Percentiles rank a stretch among this genome's conserved stretches.
Conservation (phyloP, 2,329 filamentous ascomycete genomes). For the Botrytis sinoallii region DNA sequence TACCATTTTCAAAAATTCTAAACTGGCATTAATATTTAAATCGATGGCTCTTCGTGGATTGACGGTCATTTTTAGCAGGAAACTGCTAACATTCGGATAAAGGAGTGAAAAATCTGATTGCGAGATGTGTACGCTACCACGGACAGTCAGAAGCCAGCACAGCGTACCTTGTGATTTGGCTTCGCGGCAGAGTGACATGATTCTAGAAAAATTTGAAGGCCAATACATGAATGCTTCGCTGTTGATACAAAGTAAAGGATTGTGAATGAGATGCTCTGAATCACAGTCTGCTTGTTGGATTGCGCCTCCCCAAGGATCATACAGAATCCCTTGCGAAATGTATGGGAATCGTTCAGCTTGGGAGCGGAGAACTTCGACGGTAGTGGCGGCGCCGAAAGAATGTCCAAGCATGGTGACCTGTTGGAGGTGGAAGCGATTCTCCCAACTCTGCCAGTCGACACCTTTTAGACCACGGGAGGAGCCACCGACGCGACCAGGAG, state of each 20-base stretch:
- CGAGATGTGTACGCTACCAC: constrained; percentile 62
- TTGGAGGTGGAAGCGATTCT: constrained; percentile 51
- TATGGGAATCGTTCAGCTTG: constrained; percentile 50
- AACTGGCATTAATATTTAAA: constrained; percentile 58
- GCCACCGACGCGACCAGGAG: constrained; percentile 51
- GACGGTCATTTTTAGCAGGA: constrained; percentile 61
- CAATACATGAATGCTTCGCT: constrained; percentile 70
- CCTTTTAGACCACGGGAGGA: constrained; percentile 57
- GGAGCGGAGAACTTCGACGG: constrained; percentile 57
- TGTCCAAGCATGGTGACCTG: constrained; percentile 63
- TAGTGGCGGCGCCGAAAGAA: constrained; percentile 64
- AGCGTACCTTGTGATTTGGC: constrained; percentile 46
- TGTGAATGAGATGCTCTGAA: constrained; percentile 44
- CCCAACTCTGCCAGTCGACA: constrained; percentile 55
- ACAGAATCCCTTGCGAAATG: constrained; percentile 61
- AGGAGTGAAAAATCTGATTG: constrained; percentile 66
- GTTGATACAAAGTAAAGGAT: constrained; percentile 61
- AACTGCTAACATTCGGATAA: constrained; percentile 56
- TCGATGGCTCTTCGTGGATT: constrained; percentile 60
- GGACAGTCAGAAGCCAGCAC: constrained; percentile 51
- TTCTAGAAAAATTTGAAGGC: constrained; percentile 59
- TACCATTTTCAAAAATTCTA: constrained; percentile 59
- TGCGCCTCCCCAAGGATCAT: constrained; percentile 61
- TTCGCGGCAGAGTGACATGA: constrained; percentile 56
- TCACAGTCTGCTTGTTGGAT: constrained; percentile 45